Evolutionary conservation across 225 moss, liverwort and hornwort genomes (phyloP), one percentile per base, ranked within the genome.

Genomic region (Marchantia paleacea): DNA sequence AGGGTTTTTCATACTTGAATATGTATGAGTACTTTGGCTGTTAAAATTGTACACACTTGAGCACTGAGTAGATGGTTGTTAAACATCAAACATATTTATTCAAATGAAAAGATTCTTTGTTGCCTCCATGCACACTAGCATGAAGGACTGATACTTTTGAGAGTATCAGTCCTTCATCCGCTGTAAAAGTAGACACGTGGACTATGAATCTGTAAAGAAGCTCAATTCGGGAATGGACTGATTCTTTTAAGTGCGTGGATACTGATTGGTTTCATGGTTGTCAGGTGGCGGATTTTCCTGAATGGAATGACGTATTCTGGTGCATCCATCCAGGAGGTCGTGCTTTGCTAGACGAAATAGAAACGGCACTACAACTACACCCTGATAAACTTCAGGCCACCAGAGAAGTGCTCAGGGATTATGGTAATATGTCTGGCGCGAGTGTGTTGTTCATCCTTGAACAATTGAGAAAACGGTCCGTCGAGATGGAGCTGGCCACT

Each of bases 401-500:
- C 0, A 83, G 88, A 85, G 85, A 88, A 64, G 83, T 88, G 8
- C 73, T 88, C 0, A 71, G 81, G 58, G 85, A 88, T 75, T 83
- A 85, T 28, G 88, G 88, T 49, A 85, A 85, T 68, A 85, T 88
- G 88, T 81, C 85, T 11, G 88, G 88, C 26, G 81, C 85, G 8
- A 88, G 88, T 81, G 83, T 85, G 54, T 72, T 88, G 19, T 88
- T 88, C 81, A 81, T 88, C 52, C 83, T 88, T 24, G 88, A 88
- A 28, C 88, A 78, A 24, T 25, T 88, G 1, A 30, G 85, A 65
- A 78, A 83, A 28, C 60, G 88, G 22, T 85, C 83, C 39, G 79
- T 88, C 47, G 75, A 83, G 58, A 62, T 73, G 81, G 88, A 85
- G 73, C 78, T 78, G 26, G 68, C 69, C 24, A 88, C 87, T 29